Percentiles rank a stretch among this genome's conserved stretches.
Conservation (phyloP, 768 basidiomycete species). For the Leccinum ochraceum region DNA sequence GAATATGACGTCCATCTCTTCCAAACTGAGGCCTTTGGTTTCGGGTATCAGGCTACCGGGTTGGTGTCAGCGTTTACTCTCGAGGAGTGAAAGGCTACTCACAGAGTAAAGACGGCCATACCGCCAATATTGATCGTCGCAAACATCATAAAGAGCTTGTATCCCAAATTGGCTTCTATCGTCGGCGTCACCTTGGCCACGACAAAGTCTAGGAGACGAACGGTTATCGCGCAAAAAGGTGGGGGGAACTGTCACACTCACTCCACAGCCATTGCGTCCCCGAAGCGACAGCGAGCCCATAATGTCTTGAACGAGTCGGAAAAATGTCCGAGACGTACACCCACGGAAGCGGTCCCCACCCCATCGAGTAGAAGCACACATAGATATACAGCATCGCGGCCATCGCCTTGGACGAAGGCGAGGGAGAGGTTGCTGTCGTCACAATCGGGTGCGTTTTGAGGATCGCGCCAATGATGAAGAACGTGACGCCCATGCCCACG, state of each 20-base stretch:
- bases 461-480: slow-evolving; percentile 84
- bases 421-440: slow-evolving; percentile 43
- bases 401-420: slow-evolving; percentile 71
- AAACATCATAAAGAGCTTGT: slow-evolving; percentile 79
- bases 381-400: slow-evolving; percentile 86
- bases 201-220: slow-evolving; percentile 55
- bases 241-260: slow-evolving; percentile 34
- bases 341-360: slow-evolving; percentile 73
- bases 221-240: neutral
- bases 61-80: neutral
- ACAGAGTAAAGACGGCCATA: slow-evolving; percentile 70
- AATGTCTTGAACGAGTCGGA: slow-evolving; percentile 81
- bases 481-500: slow-evolving; percentile 74
- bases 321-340: slow-evolving; percentile 84
- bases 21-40: slow-evolving; percentile 56
- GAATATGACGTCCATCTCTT: slow-evolving; percentile 59
- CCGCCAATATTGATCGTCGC: slow-evolving; percentile 71
- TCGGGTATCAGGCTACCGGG: slow-evolving; percentile 53
- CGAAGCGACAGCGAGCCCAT: slow-evolving; percentile 73
- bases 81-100: slow-evolving; percentile 15
- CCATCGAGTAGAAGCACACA: slow-evolving; percentile 87
- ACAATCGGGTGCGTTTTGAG: slow-evolving; percentile 69
- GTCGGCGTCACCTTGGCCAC: slow-evolving; percentile 71
- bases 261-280: slow-evolving; percentile 85
- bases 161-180: slow-evolving; percentile 60